phyloP scores from a whole-genome alignment of 2,329 filamentous ascomycete genomes.

The Pseudogymnoascus sp. region DNA sequence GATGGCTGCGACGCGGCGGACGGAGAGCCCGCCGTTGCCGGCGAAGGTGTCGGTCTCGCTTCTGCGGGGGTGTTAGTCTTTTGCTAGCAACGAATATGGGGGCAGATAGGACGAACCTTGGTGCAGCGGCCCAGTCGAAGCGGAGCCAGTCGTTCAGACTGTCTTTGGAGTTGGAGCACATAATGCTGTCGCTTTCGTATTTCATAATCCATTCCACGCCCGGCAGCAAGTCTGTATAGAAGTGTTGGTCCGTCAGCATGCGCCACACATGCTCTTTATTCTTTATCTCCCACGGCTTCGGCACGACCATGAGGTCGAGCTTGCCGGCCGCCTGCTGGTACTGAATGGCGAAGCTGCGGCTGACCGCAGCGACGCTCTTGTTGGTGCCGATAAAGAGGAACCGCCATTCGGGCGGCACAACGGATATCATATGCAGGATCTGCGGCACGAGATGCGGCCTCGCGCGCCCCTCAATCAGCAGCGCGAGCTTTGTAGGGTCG shows the following conservation, averaged over 20 bases:
- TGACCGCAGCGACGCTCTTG: slow-evolving; percentile 38
- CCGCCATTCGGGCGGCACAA: slow-evolving; percentile 49
- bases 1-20: slow-evolving; percentile 45
- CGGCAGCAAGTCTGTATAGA: slow-evolving; percentile 44
- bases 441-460: slow-evolving; percentile 43
- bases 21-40: slow-evolving; percentile 45
- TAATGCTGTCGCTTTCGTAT: slow-evolving; percentile 47
- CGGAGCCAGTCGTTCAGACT: slow-evolving; percentile 45
- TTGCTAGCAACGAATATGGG: not conserved
- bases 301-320: slow-evolving; percentile 41
- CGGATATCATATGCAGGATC: slow-evolving; percentile 47
- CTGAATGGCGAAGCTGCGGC: slow-evolving; percentile 38
- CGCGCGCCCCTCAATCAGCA: slow-evolving; percentile 46
- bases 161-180: slow-evolving; percentile 44
- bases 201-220: slow-evolving; percentile 46
- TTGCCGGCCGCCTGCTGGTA: slow-evolving; percentile 43
- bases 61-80: slow-evolving; percentile 22
- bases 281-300: slow-evolving; percentile 37
- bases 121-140: slow-evolving; percentile 47
- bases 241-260: slow-evolving; percentile 41
- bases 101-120: slow-evolving; percentile 32
- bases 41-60: slow-evolving; percentile 36
- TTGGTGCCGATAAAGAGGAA: slow-evolving; percentile 48
- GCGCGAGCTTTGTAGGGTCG: slow-evolving; percentile 45
- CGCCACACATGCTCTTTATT: slow-evolving; percentile 40